Evolutionary conservation across 2,329 filamentous ascomycete species (phyloP).

Genomic region (Thielaviopsis euricoi): DNA sequence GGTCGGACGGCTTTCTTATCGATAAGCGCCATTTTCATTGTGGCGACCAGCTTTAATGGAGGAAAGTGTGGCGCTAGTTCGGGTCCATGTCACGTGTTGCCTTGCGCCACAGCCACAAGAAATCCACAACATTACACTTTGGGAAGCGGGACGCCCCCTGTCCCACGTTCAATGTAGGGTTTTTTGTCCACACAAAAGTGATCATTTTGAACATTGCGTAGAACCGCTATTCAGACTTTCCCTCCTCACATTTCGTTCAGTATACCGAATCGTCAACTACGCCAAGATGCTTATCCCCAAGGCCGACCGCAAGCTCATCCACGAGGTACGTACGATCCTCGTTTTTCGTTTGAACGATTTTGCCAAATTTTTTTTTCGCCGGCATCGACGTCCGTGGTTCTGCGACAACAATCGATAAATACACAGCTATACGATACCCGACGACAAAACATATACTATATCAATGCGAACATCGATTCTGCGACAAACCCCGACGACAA

Average conservation of each 20-base stretch:
- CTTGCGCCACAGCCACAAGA: conserved; percentile 11
- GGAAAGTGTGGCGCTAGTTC: background rate
- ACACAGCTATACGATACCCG: background rate
- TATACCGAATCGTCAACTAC: conserved; percentile 17
- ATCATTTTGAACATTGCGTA: conserved; percentile 25
- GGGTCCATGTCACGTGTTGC: conserved; percentile 3
- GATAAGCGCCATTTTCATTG: background rate
- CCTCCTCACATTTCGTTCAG: conserved; percentile 12
- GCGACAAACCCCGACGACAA: background rate
- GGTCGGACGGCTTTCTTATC: background rate
- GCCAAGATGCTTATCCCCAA: conserved; percentile 94
- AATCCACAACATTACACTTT: conserved; percentile 5
- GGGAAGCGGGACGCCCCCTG: conserved; percentile 8
- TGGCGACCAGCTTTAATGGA: background rate
- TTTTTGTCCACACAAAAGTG: conserved; percentile 30
- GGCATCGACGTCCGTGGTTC: background rate
- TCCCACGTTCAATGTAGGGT: conserved; percentile 21
- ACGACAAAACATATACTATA: too few relatives aligned
- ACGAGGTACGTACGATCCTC: conserved; percentile 41
- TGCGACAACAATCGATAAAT: background rate
- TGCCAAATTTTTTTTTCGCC: conserved; percentile 1
- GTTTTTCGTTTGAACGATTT: conserved; percentile 2
- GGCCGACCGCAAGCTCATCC: conserved; percentile 99
- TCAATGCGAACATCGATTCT: background rate
- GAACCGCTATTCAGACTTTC: conserved; percentile 13